phyloP scores from a whole-genome alignment of 768 basidiomycete genomes.

The Tremella mesenterica region DNA sequence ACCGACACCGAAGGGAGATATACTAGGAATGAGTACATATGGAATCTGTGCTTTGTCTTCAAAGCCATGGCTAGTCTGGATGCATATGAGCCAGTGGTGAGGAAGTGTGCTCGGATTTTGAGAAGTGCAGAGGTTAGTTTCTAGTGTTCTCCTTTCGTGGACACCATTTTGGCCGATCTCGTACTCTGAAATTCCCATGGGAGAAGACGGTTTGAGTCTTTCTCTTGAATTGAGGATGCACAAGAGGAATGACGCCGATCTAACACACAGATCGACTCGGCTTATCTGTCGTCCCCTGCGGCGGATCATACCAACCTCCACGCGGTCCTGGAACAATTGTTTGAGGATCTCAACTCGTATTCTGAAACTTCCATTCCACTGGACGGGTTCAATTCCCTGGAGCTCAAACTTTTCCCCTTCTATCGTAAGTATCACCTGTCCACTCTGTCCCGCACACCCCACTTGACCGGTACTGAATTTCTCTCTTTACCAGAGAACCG shows the following conservation, averaged over 20 bases:
- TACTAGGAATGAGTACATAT: constrained; percentile 77
- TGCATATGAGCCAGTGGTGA: constrained; percentile 89
- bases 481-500: neutral
- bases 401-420: constrained; percentile 91
- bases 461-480: too few species aligned
- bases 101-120: constrained; percentile 86
- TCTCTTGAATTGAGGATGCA: neutral
- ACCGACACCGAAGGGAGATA: constrained; percentile 52
- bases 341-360: constrained; percentile 94
- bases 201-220: neutral
- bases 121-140: constrained; percentile 72
- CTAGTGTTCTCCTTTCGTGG: too few species aligned
- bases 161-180: too few species aligned
- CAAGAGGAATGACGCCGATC: too few species aligned
- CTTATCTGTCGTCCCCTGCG: constrained; percentile 67
- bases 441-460: neutral
- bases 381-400: constrained; percentile 86
- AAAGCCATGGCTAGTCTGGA: constrained; percentile 81
- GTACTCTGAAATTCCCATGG: too few species aligned
- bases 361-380: constrained; percentile 86
- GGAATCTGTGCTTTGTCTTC: constrained; percentile 95
- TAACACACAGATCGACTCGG: constrained; percentile 86
- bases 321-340: constrained; percentile 86
- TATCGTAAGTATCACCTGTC: constrained; percentile 50
- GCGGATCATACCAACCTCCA: constrained; percentile 59